Evolutionary conservation across 2,329 filamentous ascomycete species (phyloP), one percentile per base, ranked within the genome.

Genomic region (Epichloe sp.): DNA sequence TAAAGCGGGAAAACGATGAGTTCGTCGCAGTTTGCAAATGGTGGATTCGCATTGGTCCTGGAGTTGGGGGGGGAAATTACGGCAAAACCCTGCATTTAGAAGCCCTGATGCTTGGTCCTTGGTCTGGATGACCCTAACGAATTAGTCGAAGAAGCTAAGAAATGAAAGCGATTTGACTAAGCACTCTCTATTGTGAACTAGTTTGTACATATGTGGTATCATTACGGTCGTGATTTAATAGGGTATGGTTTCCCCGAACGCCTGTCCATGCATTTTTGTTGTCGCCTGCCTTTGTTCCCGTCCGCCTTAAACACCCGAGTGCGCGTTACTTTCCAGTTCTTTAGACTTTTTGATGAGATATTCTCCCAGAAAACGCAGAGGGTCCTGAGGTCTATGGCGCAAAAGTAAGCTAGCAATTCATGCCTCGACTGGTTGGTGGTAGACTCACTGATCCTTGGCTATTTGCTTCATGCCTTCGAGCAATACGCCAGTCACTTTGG

Each of bases 401-500:
- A 44, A 42, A 6, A 5, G 15, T 19, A 37, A 19, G n/a, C 35
- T 14, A 4, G 38, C 8, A 17, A 8, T 11, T 40, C 8, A 15
- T 14, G 10, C 34, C 19, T 38, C 17, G n/a, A 21, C 38, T 21
- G 6, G 5, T 6, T 34, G 5, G 19, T 15, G 21, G 42, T 48
- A 79, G 52, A 75, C 83, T 61, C 67, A 88, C 85, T 84, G 79
- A 42, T 88, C 82, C 57, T 78, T 81, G 4, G 82, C 83, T 54
- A 89, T 63, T 50, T 76, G 66, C 69, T 88, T 88, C 82, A 89
- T 85, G 23, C 84, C 85, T 59, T 88, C 84, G 40, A 88, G 68
- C 52, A 89, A 61, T 26, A 78, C 75, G 1, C 78, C 78, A 0
- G 83, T 85, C 41, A 89, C 77, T 59, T 82, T 86, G 47, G 76